Evolutionary conservation across 495 filamentous ascomycete species (phyloP), one percentile per base, ranked within the genome.

Genomic region (Xylaria scruposa): DNA sequence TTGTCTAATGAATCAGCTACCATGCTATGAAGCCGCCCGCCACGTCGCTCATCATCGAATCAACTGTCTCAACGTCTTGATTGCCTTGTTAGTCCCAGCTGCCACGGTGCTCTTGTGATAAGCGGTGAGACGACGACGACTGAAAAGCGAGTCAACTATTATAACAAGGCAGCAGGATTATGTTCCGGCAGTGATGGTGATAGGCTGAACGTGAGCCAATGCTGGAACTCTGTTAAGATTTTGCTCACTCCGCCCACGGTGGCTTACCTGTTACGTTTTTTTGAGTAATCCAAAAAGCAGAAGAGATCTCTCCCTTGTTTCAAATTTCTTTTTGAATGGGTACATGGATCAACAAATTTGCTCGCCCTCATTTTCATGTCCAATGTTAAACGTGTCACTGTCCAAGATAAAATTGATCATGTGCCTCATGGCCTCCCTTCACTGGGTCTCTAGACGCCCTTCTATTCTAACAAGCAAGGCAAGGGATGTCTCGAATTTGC

Each of bases 1-100:
- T 67, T 54, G 47, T 56, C 64, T 26, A 21, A 51, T 36, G 15
- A 33, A 19, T 56, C 49, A 67, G 46, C 63, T 38, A 13, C n/a
- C 19, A 44, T 56, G 36, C 36, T 42, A 9, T 10, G 9, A 36
- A 42, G 47, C 49, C 49, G 10, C 21, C 7, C 49, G 19, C 44
- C 49, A 40, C 31, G 33, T 21, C 33, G 1, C 19, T 29, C 21
- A 10, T 53, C 29, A 13, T 53, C 44, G 31, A 53, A 67, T 67
- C 40, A 56, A 21, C n/a, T 54, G 47, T 6, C n/a, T 42, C 9
- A 31, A n/a, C 49, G 9, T 29, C 19, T 26, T 67, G 33, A n/a
- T 44, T 42, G 60, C 60, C 60, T 42, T 15, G 29, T 12, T 15
- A 24, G 7, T 17, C n/a, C 51, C 51, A 15, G 7, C 12, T 19